These are phyloP conservation scores for Coemansia sp. DNA, from an alignment of 192 early-diverging fungal genomes.

Conservation along the genomic window DNA sequence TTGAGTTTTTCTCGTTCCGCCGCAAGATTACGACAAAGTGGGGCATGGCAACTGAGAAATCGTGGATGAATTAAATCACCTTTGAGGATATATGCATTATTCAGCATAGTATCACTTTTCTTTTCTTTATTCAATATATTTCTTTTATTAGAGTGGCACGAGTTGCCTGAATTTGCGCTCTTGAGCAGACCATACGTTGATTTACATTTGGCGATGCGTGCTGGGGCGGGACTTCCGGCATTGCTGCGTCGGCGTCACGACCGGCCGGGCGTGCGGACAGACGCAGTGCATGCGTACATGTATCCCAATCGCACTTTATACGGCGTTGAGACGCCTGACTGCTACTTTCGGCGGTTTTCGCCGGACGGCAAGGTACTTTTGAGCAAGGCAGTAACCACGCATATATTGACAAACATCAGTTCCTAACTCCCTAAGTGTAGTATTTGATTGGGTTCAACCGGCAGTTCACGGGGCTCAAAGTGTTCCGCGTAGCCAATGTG, in stretches of 20 bases:
- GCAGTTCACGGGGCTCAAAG: conserved; percentile 36
- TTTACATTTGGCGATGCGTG: too few relatives aligned
- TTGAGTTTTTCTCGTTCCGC: conserved; percentile 72
- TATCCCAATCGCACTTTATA: conserved; percentile 51
- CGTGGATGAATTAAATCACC: conserved; percentile 52
- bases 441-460: conserved; percentile 44
- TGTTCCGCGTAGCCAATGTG: conserved; percentile 24
- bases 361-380: conserved; percentile 46
- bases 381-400: background rate
- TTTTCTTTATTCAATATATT: background rate
- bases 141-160: background rate
- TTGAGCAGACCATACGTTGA: too few relatives aligned
- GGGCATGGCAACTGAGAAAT: conserved; percentile 58
- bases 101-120: background rate
- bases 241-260: too few relatives aligned
- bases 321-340: conserved; percentile 50
- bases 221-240: too few relatives aligned
- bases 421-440: conserved; percentile 1
- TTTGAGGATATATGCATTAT: background rate
- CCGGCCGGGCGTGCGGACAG: too few relatives aligned
- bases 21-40: conserved; percentile 80
- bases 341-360: conserved; percentile 46
- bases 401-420: too few relatives aligned
- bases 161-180: too few relatives aligned
- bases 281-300: conserved; percentile 15